These are phyloP conservation scores for Fomitopsis betulina DNA, from an alignment of 1,284 basidiomycete species.

Conservation along the genomic window DNA sequence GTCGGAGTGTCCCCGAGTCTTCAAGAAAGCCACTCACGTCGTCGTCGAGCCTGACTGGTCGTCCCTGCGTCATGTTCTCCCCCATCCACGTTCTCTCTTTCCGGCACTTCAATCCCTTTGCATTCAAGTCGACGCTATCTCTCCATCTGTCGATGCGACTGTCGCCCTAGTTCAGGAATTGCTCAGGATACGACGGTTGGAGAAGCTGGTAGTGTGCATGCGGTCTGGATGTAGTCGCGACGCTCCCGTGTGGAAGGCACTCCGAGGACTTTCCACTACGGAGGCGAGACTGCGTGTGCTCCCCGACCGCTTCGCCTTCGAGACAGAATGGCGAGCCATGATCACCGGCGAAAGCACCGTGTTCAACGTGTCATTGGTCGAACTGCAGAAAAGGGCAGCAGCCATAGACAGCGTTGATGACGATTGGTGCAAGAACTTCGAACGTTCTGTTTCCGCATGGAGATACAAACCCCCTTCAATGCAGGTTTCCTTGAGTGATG, in stretches of 20 bases:
- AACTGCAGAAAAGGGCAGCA: background rate
- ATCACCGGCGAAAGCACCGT: background rate
- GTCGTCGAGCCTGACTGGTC: background rate
- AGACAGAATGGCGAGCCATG: background rate
- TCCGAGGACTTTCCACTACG: background rate
- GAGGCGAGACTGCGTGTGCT: background rate
- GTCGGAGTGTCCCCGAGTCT: background rate
- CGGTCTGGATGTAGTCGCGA: background rate
- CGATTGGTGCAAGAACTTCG: background rate
- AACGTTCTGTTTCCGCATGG: background rate
- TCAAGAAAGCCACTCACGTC: background rate
- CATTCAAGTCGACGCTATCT: background rate
- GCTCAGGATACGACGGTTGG: background rate
- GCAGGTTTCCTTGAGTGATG: background rate
- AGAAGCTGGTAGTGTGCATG: background rate
- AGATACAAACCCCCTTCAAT: no score
- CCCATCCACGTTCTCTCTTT: background rate
- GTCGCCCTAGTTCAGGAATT: background rate
- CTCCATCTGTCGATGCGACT: background rate
- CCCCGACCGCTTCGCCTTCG: background rate
- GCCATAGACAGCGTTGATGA: background rate
- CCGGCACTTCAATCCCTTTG: background rate
- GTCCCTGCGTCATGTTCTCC: background rate
- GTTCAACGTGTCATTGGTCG: background rate
- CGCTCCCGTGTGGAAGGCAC: background rate